Evolutionary conservation across 2,329 filamentous ascomycete species (phyloP).

Genomic region (Pseudocercospora vitis): DNA sequence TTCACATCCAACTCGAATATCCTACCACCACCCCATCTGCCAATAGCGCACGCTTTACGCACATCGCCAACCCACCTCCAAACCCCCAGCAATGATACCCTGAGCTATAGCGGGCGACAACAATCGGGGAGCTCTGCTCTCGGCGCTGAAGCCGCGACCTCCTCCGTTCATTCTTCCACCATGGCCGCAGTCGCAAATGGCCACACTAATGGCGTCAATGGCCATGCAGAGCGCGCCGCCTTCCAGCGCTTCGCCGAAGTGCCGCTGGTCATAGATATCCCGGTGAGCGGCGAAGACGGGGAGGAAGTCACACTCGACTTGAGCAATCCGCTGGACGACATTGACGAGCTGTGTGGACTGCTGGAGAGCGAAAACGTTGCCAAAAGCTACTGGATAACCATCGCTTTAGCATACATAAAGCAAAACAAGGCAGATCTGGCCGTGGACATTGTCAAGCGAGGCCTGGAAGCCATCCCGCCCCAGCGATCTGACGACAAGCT

Average conservation of each 20-base stretch:
- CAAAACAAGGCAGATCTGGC: slow-evolving; percentile 88
- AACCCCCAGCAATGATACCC: neutral
- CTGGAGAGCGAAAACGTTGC: slow-evolving; percentile 92
- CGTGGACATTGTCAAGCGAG: slow-evolving; percentile 69
- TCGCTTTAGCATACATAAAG: slow-evolving; percentile 93
- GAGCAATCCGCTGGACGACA: slow-evolving; percentile 83
- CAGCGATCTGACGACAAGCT: slow-evolving; percentile 78
- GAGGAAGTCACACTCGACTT: slow-evolving; percentile 89
- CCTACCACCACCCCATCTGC: neutral
- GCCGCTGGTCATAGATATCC: slow-evolving; percentile 63
- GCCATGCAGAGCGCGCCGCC: slow-evolving; percentile 40
- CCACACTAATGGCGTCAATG: slow-evolving; percentile 54
- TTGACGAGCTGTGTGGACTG: slow-evolving; percentile 89
- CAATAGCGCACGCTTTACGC: too few relatives aligned
- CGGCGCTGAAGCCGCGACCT: slow-evolving; percentile 4
- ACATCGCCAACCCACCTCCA: neutral
- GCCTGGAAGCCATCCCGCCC: slow-evolving; percentile 63
- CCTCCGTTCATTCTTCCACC: slow-evolving; percentile 23
- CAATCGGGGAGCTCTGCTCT: slow-evolving; percentile 14
- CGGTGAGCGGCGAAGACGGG: slow-evolving; percentile 61
- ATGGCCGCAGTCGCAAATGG: slow-evolving; percentile 56
- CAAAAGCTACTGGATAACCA: slow-evolving; percentile 96
- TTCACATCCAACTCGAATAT: neutral
- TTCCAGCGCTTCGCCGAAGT: slow-evolving; percentile 61
- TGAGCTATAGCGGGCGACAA: neutral